Evolutionary conservation across 345 rosid genomes (phyloP), one percentile per base, ranked within the genome.

Genomic region (Citrus glauca): DNA sequence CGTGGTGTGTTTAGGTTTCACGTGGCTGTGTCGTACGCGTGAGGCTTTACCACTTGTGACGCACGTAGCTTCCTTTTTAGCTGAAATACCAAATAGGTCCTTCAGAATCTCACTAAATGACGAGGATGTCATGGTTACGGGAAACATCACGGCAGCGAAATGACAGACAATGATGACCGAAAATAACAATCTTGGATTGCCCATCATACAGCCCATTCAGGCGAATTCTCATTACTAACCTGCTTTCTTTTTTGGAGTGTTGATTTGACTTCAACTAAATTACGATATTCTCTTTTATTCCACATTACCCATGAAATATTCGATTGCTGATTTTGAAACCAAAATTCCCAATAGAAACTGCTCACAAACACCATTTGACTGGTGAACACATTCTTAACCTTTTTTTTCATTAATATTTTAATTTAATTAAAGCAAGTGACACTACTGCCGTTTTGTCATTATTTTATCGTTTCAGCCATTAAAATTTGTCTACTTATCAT

Each of bases 261-360:
- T 45, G 79, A 69, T 69, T 80, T 61, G 79, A 80, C 78, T 74
- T 68, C 9, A 61, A 69, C 45, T 35, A 68, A 42, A 45, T 66
- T 25, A 25, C 69, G 20, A 33, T 6, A 0, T 50, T 50, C 22
- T 16, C 14, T 16, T 16, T 11, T 11, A 11, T 42, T 42, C 48
- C 48, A 42, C 48, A 9, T 42, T 42, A 42, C 48, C 4, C 16
- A 11, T 11, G 14, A 42, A 11, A 42, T 11, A 42, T 11, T 0
- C 48, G 48, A 42, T 14, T 42, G 14, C 48, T 42, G 48, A 42
- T 42, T 42, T 10, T 42, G 48, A 42, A 16, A 42, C 14, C 14
- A 13, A 42, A 42, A 42, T 11, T 10, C 13, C 48, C 16, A 11
- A 42, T 42, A 10, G 48, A 42, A 42, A 42, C 11, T 3, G 48